Conservation (phyloP, 2,329 filamentous ascomycete genomes). For the Epichloe uncinata region DNA sequence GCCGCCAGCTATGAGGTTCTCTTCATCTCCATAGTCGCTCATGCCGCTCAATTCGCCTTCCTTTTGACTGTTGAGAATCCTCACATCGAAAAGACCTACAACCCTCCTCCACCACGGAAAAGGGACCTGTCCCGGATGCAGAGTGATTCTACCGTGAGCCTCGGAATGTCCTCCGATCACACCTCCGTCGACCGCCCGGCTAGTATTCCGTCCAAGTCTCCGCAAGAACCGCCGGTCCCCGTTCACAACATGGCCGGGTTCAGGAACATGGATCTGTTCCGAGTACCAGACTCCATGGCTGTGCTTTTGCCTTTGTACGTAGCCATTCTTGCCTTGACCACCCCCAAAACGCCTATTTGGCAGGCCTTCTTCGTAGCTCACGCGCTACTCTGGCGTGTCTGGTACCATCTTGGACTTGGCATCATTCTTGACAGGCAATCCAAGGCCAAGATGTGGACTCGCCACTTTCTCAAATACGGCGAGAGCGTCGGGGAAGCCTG, state of each 20-base stretch:
- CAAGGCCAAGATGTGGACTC: conserved; percentile 83
- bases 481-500: conserved; percentile 88
- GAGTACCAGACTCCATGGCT: conserved; percentile 71
- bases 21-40: conserved; percentile 90
- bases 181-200: conserved; percentile 13
- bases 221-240: conserved; percentile 39
- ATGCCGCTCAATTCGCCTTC: conserved; percentile 89
- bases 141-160: conserved; percentile 15
- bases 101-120: conserved; percentile 66
- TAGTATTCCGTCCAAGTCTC: conserved; percentile 7
- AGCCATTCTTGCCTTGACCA: conserved; percentile 57
- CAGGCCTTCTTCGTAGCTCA: conserved; percentile 71
- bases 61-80: conserved; percentile 86
- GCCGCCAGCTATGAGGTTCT: conserved; percentile 95
- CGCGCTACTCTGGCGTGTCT: conserved; percentile 72
- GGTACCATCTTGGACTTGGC: conserved; percentile 84
- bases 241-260: conserved; percentile 77
- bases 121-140: conserved; percentile 25
- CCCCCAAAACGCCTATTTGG: conserved; percentile 62
- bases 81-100: conserved; percentile 97
- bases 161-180: conserved; percentile 13
- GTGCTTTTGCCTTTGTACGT: conserved; percentile 67
- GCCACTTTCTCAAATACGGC: conserved; percentile 94
- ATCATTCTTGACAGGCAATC: conserved; percentile 77
- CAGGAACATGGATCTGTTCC: conserved; percentile 75